Percentiles rank a stretch among this genome's conserved stretches.
phyloP scores from a whole-genome alignment of 73 alveolate species.

The Paramecium pentaurelia region DNA sequence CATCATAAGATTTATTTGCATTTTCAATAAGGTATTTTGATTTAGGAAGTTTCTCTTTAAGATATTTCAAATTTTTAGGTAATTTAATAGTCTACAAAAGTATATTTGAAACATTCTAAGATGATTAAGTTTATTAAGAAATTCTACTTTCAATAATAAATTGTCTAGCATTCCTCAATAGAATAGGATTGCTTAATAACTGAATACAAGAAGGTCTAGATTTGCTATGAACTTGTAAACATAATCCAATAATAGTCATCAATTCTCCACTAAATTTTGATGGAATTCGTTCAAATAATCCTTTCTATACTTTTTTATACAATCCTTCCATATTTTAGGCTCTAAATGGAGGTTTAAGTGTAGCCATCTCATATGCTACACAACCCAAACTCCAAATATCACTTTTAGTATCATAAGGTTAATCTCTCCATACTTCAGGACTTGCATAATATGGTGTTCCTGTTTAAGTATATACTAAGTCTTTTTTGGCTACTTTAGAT shows the following conservation, averaged over 20 bases:
- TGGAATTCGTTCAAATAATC: slow-evolving; percentile 50
- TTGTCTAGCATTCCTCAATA: neutral
- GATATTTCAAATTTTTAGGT: slow-evolving; percentile 9
- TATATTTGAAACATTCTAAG: neutral
- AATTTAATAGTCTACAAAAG: slow-evolving; percentile 40
- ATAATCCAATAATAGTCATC: neutral
- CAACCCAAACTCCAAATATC: slow-evolving; percentile 97
- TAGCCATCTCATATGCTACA: slow-evolving; percentile 88
- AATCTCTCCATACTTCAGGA: slow-evolving; percentile 85
- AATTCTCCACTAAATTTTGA: neutral
- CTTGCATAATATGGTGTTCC: slow-evolving; percentile 98
- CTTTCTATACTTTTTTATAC: slow-evolving; percentile 48
- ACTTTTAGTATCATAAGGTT: slow-evolving; percentile 84
- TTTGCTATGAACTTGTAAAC: neutral
- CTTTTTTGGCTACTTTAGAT: slow-evolving; percentile 75
- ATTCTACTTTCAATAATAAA: neutral
- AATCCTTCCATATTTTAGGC: slow-evolving; percentile 80
- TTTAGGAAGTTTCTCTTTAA: slow-evolving; percentile 44
- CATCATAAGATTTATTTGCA: slow-evolving; percentile 18
- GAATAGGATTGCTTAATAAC: neutral
- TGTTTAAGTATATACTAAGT: slow-evolving; percentile 84
- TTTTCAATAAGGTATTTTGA: neutral
- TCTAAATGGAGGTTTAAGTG: slow-evolving; percentile 91
- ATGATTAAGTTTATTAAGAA: neutral
- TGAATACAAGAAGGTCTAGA: neutral